These are phyloP conservation scores for Arthrobotrys iridis DNA, from an alignment of 2,329 filamentous ascomycete genomes.

Conservation along the genomic window DNA sequence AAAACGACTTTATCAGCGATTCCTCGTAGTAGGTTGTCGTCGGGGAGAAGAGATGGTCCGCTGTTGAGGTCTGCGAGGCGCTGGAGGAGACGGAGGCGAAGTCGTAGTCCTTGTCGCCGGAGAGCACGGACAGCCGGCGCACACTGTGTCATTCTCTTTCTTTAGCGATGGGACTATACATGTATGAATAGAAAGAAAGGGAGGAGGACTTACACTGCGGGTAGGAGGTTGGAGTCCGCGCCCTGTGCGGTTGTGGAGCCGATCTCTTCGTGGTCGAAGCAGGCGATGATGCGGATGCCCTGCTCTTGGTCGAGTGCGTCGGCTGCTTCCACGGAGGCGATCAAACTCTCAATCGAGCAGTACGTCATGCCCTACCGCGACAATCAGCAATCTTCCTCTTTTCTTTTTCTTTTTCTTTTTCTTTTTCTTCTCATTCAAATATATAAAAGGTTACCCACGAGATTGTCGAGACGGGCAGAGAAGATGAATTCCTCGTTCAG, in stretches of 20 bases:
- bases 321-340: conserved; percentile 75
- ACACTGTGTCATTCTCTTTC: conserved; percentile 62
- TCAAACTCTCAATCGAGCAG: conserved; percentile 85
- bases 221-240: conserved; percentile 89
- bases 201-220: conserved; percentile 69
- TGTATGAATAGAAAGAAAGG: background rate
- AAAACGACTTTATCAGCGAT: conserved; percentile 87
- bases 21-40: conserved; percentile 89
- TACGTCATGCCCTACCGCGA: conserved; percentile 78
- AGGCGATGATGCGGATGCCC: conserved; percentile 87
- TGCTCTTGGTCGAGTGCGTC: conserved; percentile 77
- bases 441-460: conserved; percentile 64
- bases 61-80: conserved; percentile 66
- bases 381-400: too few species aligned
- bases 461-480: conserved; percentile 93
- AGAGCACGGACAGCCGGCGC: conserved; percentile 83
- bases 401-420: too few species aligned
- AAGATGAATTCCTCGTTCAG: conserved; percentile 94
- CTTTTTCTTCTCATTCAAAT: too few species aligned
- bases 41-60: conserved; percentile 49
- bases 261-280: conserved; percentile 98
- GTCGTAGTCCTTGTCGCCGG: conserved; percentile 73
- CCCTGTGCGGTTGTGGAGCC: conserved; percentile 92
- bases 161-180: too few species aligned
- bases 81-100: conserved; percentile 66